Evolutionary conservation across 139 green algal species (phyloP).

Genomic region (Micromonas commoda): DNA sequence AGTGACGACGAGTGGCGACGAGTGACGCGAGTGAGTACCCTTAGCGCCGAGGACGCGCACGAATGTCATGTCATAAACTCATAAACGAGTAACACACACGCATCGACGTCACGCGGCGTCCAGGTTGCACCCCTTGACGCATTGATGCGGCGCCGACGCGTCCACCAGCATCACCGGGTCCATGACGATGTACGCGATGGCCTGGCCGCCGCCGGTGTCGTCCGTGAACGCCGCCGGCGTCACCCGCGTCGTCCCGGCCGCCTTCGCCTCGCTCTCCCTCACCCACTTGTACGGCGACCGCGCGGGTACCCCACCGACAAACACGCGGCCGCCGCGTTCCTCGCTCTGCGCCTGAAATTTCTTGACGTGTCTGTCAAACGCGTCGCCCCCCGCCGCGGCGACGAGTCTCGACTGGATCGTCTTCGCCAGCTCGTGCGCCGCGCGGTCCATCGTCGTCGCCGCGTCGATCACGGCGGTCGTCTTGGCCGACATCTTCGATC

Average conservation of each 20-base stretch:
- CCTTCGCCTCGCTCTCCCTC: not conserved
- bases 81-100: not conserved
- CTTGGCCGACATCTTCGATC: not conserved
- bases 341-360: not conserved
- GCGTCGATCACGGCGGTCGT: not conserved
- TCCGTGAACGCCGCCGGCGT: not conserved
- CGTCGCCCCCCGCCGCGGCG: not conserved
- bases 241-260: not conserved
- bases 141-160: not conserved
- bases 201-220: conserved; percentile 17
- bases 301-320: not conserved
- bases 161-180: conserved; percentile 21
- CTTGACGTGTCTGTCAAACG: not conserved
- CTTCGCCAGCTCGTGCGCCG: not conserved
- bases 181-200: conserved; percentile 22
- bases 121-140: conserved; percentile 27
- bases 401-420: not conserved
- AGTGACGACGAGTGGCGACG: too few relatives aligned
- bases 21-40: too few relatives aligned
- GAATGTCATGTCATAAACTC: too few relatives aligned
- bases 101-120: not conserved
- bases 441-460: not conserved
- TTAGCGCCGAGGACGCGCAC: too few relatives aligned
- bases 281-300: conserved; percentile 11
- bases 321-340: not conserved